Conservation (phyloP, 1,284 basidiomycete genomes). For the Boletus subluridellus region DNA sequence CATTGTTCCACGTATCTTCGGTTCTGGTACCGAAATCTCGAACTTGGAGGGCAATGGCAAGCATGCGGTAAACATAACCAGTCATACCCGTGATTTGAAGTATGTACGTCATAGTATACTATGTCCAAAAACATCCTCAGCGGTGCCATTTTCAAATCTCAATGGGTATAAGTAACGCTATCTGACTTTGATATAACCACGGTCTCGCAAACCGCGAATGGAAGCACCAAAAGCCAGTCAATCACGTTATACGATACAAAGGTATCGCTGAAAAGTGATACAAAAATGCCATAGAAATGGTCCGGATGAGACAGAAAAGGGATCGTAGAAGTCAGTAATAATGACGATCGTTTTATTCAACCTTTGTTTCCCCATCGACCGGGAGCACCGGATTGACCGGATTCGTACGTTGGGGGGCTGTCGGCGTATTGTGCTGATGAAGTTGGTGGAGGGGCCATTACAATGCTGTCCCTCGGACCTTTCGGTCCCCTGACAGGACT, state of each 20-base stretch:
- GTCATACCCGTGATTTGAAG: neutral
- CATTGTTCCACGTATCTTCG: neutral
- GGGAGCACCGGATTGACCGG: conserved; percentile 44
- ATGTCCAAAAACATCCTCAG: neutral
- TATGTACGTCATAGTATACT: neutral
- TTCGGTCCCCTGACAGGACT: conserved; percentile 43
- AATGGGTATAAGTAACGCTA: neutral
- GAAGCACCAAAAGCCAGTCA: neutral
- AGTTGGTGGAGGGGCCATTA: conserved; percentile 24
- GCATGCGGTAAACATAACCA: neutral
- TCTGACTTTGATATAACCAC: neutral
- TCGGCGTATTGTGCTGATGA: conserved; percentile 44
- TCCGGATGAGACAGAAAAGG: conserved; percentile 15
- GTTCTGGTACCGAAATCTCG: neutral
- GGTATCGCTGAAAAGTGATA: conserved; percentile 24
- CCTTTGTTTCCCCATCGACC: conserved; percentile 51
- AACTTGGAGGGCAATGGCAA: neutral
- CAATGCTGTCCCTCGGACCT: conserved; percentile 26
- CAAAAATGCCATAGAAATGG: conserved; percentile 15
- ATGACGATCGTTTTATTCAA: conserved; percentile 13
- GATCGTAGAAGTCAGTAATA: neutral
- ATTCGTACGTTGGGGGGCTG: conserved; percentile 62
- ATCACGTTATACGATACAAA: conserved; percentile 19
- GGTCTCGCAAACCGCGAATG: neutral
- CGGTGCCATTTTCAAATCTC: neutral